Evolutionary conservation across 192 early-diverging fungal species (phyloP).

Genomic region (Podila verticillata): DNA sequence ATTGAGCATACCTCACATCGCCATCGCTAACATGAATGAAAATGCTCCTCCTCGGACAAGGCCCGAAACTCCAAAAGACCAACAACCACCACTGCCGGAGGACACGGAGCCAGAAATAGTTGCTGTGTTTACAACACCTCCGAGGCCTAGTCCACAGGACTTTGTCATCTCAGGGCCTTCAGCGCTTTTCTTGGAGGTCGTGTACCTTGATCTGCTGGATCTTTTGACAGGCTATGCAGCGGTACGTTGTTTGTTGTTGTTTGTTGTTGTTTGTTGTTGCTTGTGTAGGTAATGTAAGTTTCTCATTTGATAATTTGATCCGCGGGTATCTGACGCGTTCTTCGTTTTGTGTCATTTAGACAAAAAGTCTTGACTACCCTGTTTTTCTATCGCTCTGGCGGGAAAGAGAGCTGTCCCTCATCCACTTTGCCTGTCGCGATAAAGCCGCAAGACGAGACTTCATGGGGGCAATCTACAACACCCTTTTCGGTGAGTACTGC

Average conservation of each 20-base stretch:
- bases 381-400: conserved; percentile 18
- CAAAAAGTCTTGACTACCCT: neutral
- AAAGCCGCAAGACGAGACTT: neutral
- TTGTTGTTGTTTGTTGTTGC: too few species aligned
- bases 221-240: neutral
- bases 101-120: neutral
- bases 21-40: too few species aligned
- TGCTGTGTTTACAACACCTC: neutral
- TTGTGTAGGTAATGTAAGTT: neutral
- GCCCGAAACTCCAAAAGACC: neutral
- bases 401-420: neutral
- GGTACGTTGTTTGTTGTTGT: neutral
- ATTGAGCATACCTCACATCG: too few species aligned
- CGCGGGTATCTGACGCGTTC: neutral
- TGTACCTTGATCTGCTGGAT: neutral
- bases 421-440: conserved; percentile 20
- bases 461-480: neutral
- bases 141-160: neutral
- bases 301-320: neutral
- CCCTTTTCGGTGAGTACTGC: conserved; percentile 9
- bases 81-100: neutral
- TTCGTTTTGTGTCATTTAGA: conserved; percentile 6
- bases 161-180: neutral
- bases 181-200: neutral
- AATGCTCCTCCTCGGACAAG: neutral